phyloP scores from a whole-genome alignment of 495 filamentous ascomycete species.

The Penicillium flavigenum region DNA sequence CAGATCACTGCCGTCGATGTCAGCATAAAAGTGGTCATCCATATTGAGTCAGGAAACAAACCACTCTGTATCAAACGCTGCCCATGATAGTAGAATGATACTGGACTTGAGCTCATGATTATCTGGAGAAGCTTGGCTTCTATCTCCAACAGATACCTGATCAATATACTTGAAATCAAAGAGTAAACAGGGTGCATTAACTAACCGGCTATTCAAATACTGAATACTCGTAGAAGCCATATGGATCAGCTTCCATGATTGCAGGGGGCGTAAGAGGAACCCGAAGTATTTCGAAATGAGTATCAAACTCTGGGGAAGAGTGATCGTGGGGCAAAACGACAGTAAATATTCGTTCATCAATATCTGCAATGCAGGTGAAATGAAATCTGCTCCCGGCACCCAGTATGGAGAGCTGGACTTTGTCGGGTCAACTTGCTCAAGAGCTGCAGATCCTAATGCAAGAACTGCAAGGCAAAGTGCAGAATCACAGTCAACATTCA shows the following conservation, averaged over 20 bases:
- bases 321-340: slow-evolving; percentile 9
- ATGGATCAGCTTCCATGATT: slow-evolving; percentile 13
- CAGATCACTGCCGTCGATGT: slow-evolving; percentile 4
- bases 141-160: background rate
- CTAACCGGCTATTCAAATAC: slow-evolving; percentile 10
- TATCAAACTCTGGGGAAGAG: slow-evolving; percentile 8
- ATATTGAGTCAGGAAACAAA: background rate
- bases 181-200: background rate
- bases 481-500: slow-evolving; percentile 7
- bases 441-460: slow-evolving; percentile 6
- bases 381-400: slow-evolving; percentile 2
- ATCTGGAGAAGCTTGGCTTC: slow-evolving; percentile 8
- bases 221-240: slow-evolving; percentile 17
- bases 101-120: slow-evolving; percentile 7
- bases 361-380: slow-evolving; percentile 8
- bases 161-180: background rate
- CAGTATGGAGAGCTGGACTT: slow-evolving; percentile 7
- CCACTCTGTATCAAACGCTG: slow-evolving; percentile 7
- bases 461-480: slow-evolving; percentile 10
- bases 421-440: slow-evolving; percentile 4
- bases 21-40: background rate
- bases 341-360: slow-evolving; percentile 12
- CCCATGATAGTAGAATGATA: slow-evolving; percentile 6
- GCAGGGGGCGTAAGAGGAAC: slow-evolving; percentile 8
- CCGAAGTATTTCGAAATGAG: slow-evolving; percentile 11